These are phyloP conservation scores for Auricularia heimuer DNA, from an alignment of 768 basidiomycete species.

Conservation along the genomic window DNA sequence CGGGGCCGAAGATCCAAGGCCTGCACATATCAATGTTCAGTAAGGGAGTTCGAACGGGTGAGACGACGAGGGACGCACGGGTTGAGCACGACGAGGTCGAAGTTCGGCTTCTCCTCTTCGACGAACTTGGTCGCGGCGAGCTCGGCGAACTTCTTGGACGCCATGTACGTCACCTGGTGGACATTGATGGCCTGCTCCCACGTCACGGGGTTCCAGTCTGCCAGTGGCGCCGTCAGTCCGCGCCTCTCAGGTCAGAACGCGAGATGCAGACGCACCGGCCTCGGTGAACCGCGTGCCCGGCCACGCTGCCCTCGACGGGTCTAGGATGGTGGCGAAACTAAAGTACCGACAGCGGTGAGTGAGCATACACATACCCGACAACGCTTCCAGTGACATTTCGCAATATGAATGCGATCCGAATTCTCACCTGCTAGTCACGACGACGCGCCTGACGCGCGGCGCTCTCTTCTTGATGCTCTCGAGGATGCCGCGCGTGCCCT, in stretches of 20 bases:
- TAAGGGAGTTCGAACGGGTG: not conserved
- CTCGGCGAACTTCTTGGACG: not conserved
- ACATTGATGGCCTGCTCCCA: not conserved
- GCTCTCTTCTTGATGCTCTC: conserved; percentile 39
- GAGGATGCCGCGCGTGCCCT: conserved; percentile 57
- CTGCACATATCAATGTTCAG: not conserved
- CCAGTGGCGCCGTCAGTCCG: not conserved
- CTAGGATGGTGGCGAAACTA: not conserved
- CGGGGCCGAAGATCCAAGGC: not conserved
- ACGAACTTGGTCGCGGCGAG: not conserved
- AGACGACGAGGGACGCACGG: not conserved
- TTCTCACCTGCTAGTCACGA: not conserved
- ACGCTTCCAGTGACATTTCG: too few species aligned
- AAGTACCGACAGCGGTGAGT: not conserved
- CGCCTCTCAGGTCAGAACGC: not conserved
- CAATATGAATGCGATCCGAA: not conserved
- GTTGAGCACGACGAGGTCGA: not conserved
- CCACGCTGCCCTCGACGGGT: not conserved
- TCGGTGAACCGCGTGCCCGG: not conserved
- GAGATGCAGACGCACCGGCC: not conserved
- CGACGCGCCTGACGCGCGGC: not conserved
- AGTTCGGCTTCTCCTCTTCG: not conserved
- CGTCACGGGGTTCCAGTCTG: not conserved
- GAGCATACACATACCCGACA: not conserved
- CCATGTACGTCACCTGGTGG: not conserved